These are phyloP conservation scores for Besnoitia besnoiti DNA, from an alignment of 169 alveolate species.

Conservation along the genomic window DNA sequence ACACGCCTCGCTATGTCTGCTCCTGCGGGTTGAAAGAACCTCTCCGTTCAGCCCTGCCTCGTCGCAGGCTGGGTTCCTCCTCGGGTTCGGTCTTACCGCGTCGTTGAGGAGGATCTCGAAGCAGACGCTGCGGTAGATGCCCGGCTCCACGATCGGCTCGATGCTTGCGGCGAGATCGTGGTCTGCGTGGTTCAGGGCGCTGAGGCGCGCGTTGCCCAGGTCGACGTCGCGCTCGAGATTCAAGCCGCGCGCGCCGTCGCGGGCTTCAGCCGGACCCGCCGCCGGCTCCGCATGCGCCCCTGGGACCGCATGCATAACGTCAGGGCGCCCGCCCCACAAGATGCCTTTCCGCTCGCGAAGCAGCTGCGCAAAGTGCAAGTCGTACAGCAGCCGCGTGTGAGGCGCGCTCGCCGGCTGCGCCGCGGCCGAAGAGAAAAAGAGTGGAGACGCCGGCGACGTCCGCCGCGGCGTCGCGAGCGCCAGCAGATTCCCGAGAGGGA, in stretches of 20 bases:
- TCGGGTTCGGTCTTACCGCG: background rate
- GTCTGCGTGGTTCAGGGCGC: background rate
- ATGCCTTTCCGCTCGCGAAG: background rate
- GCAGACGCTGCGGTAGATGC: conserved; percentile 24
- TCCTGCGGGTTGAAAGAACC: too few relatives aligned
- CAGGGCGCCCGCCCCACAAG: conserved; percentile 16
- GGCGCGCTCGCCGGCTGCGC: background rate
- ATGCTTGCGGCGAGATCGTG: background rate
- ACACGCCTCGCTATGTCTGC: too few relatives aligned
- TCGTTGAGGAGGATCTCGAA: background rate
- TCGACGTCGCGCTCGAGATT: background rate
- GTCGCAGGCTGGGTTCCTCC: too few relatives aligned
- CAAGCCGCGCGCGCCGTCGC: background rate
- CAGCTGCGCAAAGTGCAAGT: background rate
- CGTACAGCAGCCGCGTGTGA: background rate
- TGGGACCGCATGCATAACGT: background rate
- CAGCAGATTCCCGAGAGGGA: background rate
- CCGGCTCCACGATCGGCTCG: conserved; percentile 1
- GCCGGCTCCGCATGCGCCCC: background rate
- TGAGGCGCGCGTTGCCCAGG: background rate
- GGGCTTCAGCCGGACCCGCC: background rate
- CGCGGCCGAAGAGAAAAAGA: background rate
- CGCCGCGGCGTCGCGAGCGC: background rate
- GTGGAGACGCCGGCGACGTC: background rate
- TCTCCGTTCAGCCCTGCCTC: too few relatives aligned